Percentiles rank a stretch among this genome's conserved stretches.
Evolutionary conservation across 768 basidiomycete species (phyloP).

Genomic region (Austroboletus eburneus): DNA sequence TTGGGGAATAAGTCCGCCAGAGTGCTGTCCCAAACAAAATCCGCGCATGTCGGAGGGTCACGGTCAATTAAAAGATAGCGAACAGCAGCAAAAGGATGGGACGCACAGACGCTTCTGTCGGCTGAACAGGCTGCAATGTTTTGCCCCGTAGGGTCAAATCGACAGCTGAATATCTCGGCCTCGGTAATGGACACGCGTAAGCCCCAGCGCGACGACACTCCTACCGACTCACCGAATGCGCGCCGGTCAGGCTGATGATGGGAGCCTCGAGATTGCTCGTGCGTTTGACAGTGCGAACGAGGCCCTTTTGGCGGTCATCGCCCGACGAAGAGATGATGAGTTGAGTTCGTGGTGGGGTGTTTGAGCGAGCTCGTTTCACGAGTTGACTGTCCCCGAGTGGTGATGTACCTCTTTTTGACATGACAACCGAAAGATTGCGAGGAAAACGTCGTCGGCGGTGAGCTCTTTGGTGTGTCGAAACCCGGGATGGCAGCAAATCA

Average conservation of each 20-base stretch:
- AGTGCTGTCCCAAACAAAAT: slow-evolving; percentile 46
- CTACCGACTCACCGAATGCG: slow-evolving; percentile 67
- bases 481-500: too few species aligned
- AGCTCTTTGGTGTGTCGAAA: too few species aligned
- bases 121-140: slow-evolving; percentile 90
- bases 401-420: slow-evolving; percentile 71
- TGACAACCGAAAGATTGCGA: too few species aligned
- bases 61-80: too few species aligned
- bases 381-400: slow-evolving; percentile 50
- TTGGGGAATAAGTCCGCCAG: slow-evolving; percentile 90
- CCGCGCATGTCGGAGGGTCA: background rate
- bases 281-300: slow-evolving; percentile 80
- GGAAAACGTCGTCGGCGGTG: too few species aligned
- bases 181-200: slow-evolving; percentile 21
- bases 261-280: slow-evolving; percentile 94
- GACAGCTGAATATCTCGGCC: slow-evolving; percentile 87
- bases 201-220: background rate
- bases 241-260: slow-evolving; percentile 85
- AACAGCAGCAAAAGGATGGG: background rate
- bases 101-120: slow-evolving; percentile 87
- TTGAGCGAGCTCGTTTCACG: slow-evolving; percentile 57
- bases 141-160: slow-evolving; percentile 92
- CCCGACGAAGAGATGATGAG: slow-evolving; percentile 68
- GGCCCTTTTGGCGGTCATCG: slow-evolving; percentile 71
- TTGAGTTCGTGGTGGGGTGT: slow-evolving; percentile 55